These are phyloP conservation scores for Colletotrichum sp. DNA, from an alignment of 2,329 filamentous ascomycete species.

Conservation along the genomic window DNA sequence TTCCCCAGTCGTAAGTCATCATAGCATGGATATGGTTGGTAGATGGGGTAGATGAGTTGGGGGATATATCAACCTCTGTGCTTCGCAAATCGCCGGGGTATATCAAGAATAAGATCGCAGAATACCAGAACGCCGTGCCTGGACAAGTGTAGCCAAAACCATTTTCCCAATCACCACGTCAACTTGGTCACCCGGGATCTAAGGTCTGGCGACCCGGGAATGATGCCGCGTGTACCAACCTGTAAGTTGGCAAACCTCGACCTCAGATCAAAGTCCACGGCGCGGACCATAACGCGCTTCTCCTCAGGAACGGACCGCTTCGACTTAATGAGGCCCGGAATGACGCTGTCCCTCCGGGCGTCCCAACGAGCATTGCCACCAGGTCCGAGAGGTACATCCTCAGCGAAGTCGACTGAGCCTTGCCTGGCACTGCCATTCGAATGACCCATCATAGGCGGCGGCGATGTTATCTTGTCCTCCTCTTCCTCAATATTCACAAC, in stretches of 20 bases:
- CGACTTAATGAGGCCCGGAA: slow-evolving; percentile 19
- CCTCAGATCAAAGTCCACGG: slow-evolving; percentile 62
- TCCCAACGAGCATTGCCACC: slow-evolving; percentile 51
- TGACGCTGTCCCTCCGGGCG: slow-evolving; percentile 27
- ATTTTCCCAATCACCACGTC: slow-evolving; percentile 42
- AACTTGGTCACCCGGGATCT: slow-evolving; percentile 53
- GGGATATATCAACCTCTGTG: neutral
- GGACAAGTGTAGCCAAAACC: neutral
- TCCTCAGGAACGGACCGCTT: slow-evolving; percentile 52
- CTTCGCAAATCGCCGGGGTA: slow-evolving; percentile 16
- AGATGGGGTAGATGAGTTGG: neutral
- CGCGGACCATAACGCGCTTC: slow-evolving; percentile 60
- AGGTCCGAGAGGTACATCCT: slow-evolving; percentile 37
- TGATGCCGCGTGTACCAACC: slow-evolving; percentile 60
- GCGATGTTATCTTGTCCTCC: slow-evolving; percentile 31
- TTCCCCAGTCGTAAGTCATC: neutral
- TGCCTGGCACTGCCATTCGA: slow-evolving; percentile 25
- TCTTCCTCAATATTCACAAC: slow-evolving; percentile 61
- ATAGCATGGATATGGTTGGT: neutral
- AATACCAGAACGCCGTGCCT: neutral
- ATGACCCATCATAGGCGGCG: slow-evolving; percentile 29
- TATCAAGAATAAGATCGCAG: slow-evolving; percentile 7
- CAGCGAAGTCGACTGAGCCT: slow-evolving; percentile 38
- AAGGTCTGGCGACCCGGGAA: slow-evolving; percentile 48
- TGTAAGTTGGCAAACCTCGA: slow-evolving; percentile 53